phyloP scores from a whole-genome alignment of 1,284 basidiomycete species.

The Irpex sp. region DNA sequence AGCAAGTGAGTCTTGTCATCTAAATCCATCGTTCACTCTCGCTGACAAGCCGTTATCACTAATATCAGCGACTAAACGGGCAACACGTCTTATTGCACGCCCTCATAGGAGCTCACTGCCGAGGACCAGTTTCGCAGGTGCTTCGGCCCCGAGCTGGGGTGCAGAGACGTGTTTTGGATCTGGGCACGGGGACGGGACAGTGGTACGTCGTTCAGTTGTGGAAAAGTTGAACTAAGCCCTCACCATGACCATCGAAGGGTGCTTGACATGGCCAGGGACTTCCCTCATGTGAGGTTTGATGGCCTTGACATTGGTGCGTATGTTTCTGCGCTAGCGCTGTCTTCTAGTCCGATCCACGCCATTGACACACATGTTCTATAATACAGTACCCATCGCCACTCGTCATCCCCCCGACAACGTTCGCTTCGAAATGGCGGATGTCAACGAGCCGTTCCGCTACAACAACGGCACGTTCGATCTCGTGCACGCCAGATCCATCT shows the following conservation, averaged over 20 bases:
- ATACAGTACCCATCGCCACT: conserved; percentile 63
- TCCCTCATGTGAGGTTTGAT: conserved; percentile 57
- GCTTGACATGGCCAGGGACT: conserved; percentile 64
- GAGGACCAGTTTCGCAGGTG: conserved; percentile 53
- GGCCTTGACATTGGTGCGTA: conserved; percentile 67
- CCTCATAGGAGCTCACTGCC: conserved; percentile 48
- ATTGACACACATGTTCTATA: conserved; percentile 10
- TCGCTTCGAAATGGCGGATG: conserved; percentile 60
- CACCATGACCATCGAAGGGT: conserved; percentile 42
- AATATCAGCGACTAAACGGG: conserved; percentile 45
- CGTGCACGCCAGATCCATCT: conserved; percentile 56
- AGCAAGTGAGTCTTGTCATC: conserved; percentile 42
- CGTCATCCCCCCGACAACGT: conserved; percentile 56
- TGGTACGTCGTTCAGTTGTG: conserved; percentile 45
- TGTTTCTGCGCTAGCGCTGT: conserved; percentile 14
- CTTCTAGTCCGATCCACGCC: background rate
- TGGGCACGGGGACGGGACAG: conserved; percentile 67
- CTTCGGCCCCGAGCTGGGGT: conserved; percentile 28
- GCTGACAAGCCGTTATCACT: background rate
- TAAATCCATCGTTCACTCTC: background rate
- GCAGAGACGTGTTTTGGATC: conserved; percentile 54
- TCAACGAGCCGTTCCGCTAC: conserved; percentile 48
- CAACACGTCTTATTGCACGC: conserved; percentile 45
- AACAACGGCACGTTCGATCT: conserved; percentile 50
- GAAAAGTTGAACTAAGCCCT: background rate